These are phyloP conservation scores for Ophiorrhiza pumila DNA, from an alignment of 257 asterid genomes.

Conservation along the genomic window DNA sequence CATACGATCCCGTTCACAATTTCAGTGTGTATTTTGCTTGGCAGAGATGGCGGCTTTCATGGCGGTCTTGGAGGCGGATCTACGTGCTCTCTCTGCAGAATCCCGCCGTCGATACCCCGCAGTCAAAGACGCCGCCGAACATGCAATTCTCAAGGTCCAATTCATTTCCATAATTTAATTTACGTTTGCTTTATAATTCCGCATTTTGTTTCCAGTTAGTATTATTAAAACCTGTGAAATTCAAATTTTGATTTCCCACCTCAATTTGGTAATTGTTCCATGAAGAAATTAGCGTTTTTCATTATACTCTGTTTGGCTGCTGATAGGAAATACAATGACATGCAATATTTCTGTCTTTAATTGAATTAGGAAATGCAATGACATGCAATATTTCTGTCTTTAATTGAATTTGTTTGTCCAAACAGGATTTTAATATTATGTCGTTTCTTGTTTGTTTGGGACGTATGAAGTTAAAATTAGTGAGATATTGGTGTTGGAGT, in stretches of 20 bases:
- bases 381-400: neutral
- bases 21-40: neutral
- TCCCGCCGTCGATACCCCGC: conserved; percentile 98
- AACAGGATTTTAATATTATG: neutral
- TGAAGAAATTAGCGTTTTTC: neutral
- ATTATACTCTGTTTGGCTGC: neutral
- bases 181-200: neutral
- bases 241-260: neutral
- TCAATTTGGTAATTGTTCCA: neutral
- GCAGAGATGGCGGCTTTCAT: conserved; percentile 65
- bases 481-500: neutral
- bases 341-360: neutral
- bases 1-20: neutral
- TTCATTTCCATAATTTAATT: neutral
- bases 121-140: conserved; percentile 98
- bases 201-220: neutral
- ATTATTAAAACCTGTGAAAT: neutral
- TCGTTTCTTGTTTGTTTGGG: neutral
- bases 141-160: conserved; percentile 81
- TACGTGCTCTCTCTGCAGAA: conserved; percentile 92
- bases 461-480: neutral
- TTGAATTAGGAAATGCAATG: neutral
- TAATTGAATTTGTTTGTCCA: neutral
- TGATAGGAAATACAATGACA: neutral
- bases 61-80: conserved; percentile 96